Conservation (phyloP, 129 eudicot species). For the Apium graveolens region DNA sequence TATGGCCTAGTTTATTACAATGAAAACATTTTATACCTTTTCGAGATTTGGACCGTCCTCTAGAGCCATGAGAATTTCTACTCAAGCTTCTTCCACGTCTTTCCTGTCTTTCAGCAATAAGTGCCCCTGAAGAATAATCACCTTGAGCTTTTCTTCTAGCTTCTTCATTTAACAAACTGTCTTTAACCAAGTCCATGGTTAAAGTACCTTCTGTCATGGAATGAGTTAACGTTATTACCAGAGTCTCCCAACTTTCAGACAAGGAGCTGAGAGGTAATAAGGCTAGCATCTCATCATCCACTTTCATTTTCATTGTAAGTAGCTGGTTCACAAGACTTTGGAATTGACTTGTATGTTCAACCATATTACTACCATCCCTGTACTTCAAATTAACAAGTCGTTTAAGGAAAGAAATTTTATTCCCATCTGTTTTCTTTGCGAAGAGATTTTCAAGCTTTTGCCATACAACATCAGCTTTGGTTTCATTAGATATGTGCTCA, state of each 20-base stretch:
- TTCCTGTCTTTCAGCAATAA: not conserved
- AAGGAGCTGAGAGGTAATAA: not conserved
- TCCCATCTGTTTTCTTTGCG: not conserved
- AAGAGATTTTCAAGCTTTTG: not conserved
- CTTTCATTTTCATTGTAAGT: not conserved
- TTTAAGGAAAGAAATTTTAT: not conserved
- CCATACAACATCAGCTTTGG: not conserved
- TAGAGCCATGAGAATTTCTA: not conserved
- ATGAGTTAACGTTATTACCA: not conserved
- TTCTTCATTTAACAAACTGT: not conserved
- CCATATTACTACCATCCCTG: no score
- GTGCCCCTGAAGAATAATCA: not conserved
- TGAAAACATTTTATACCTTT: not conserved
- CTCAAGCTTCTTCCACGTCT: not conserved
- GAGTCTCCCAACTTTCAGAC: not conserved
- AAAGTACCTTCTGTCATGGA: not conserved
- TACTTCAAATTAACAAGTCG: no score
- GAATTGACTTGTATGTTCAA: no score
- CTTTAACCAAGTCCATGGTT: not conserved
- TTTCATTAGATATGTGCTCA: no score
- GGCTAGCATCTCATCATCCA: not conserved
- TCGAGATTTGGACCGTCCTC: not conserved
- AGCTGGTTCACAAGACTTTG: no score
- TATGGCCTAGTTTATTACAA: not conserved
- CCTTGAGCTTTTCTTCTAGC: not conserved